phyloP scores from a whole-genome alignment of 768 basidiomycete species.

The Lactifluus subvellereus region DNA sequence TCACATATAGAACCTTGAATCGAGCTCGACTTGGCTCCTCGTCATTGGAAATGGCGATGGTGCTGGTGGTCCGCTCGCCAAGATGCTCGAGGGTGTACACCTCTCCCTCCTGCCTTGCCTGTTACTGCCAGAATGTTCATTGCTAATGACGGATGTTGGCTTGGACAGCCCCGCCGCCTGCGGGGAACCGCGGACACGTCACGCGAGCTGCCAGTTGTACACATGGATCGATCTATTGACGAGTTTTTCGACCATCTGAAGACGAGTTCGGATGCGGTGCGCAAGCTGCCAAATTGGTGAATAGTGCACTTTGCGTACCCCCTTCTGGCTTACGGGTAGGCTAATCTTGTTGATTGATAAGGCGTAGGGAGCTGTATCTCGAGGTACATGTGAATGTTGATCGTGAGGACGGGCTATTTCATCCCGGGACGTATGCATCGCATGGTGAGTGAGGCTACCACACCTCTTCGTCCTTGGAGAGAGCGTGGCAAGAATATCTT shows the following conservation, averaged over 20 bases:
- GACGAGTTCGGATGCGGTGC: conserved; percentile 34
- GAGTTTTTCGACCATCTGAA: conserved; percentile 82
- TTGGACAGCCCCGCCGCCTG: conserved; percentile 74
- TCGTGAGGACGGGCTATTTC: conserved; percentile 28
- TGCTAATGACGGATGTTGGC: background rate
- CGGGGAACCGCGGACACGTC: conserved; percentile 74
- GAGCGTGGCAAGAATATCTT: background rate
- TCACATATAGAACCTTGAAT: conserved; percentile 65
- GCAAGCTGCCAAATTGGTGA: no score
- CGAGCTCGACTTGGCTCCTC: conserved; percentile 66
- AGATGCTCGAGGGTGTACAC: conserved; percentile 90
- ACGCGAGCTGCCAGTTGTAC: conserved; percentile 81
- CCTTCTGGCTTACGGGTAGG: background rate
- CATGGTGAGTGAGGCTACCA: conserved; percentile 49
- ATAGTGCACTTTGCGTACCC: conserved; percentile 21
- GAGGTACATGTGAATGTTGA: conserved; percentile 44
- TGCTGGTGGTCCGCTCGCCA: conserved; percentile 76
- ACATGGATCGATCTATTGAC: conserved; percentile 84
- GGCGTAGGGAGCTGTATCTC: conserved; percentile 81
- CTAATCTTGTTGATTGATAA: conserved; percentile 26
- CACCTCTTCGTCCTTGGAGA: background rate
- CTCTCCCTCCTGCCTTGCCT: background rate
- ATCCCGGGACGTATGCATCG: conserved; percentile 86
- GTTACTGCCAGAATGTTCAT: background rate
- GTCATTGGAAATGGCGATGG: conserved; percentile 99